phyloP scores from a whole-genome alignment of 176 grass and related monocot genomes.

The Triticum urartu region DNA sequence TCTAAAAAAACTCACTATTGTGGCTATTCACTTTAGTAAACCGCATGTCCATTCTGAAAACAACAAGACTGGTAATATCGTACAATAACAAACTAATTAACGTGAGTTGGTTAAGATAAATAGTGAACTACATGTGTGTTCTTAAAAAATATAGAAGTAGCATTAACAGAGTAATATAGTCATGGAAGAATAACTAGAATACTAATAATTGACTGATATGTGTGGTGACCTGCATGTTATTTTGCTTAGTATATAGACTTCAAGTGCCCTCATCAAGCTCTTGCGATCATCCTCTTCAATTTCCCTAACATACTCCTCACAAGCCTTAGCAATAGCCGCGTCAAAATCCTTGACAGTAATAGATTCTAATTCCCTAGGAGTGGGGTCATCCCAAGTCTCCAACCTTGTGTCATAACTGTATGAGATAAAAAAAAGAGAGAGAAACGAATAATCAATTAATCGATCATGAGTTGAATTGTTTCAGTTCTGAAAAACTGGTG shows the following conservation, averaged over 20 bases:
- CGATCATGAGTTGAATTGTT: not conserved
- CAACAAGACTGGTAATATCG: no score
- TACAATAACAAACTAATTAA: no score
- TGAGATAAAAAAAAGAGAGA: not conserved
- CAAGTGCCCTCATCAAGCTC: not conserved
- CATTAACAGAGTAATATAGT: not conserved
- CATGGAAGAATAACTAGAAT: not conserved
- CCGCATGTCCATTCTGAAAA: not conserved
- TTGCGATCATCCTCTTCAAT: not conserved
- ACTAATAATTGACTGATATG: not conserved
- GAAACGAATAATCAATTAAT: not conserved
- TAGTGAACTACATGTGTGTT: no score
- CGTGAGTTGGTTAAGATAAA: no score
- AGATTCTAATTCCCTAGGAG: not conserved
- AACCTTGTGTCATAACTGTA: not conserved
- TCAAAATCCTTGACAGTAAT: not conserved
- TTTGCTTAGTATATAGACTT: not conserved
- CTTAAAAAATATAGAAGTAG: not conserved
- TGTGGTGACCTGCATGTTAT: not conserved
- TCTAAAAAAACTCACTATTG: not conserved
- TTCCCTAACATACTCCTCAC: not conserved
- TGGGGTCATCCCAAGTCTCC: not conserved
- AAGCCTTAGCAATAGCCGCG: not conserved
- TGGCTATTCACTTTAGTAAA: not conserved
- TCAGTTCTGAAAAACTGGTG: not conserved